Evolutionary conservation across 352 stramenopile genomes (phyloP).

Genomic region (Thalassiosira delicatula): DNA sequence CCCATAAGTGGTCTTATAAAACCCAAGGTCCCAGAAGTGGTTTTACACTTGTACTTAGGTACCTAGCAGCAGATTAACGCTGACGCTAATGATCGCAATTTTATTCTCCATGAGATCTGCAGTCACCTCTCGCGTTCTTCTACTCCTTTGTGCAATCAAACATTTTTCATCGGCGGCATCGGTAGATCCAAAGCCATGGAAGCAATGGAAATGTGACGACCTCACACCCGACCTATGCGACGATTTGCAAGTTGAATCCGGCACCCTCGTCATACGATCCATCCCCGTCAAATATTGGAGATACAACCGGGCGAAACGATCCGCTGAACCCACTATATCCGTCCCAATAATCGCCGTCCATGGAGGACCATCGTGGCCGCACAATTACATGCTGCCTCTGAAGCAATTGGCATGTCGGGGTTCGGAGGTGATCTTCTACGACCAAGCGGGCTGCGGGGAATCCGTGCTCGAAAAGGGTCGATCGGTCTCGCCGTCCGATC

Average conservation of each 20-base stretch:
- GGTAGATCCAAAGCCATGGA: conserved; percentile 31
- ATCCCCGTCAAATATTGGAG: conserved; percentile 45
- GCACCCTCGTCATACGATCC: conserved; percentile 19
- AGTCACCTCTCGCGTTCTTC: too few relatives aligned
- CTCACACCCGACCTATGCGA: conserved; percentile 45
- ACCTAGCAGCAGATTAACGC: too few relatives aligned
- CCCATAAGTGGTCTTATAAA: too few relatives aligned
- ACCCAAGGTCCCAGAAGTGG: too few relatives aligned
- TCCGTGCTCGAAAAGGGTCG: neutral
- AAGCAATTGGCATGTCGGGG: conserved; percentile 59
- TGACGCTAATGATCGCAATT: too few relatives aligned
- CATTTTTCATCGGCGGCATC: neutral
- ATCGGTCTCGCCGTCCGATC: conserved; percentile 7
- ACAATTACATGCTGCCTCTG: conserved; percentile 54
- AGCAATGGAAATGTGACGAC: conserved; percentile 53
- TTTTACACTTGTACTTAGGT: too few relatives aligned
- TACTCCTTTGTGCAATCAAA: too few relatives aligned
- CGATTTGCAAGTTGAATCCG: conserved; percentile 35
- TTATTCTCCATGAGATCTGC: too few relatives aligned
- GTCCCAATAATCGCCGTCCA: conserved; percentile 44
- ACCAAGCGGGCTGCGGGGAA: conserved; percentile 55
- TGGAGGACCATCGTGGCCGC: conserved; percentile 47
- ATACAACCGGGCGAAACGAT: conserved; percentile 22
- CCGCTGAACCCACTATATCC: neutral
- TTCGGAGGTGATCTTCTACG: conserved; percentile 58